phyloP scores from a whole-genome alignment of 2,329 filamentous ascomycete species.

The Fusarium sp. region DNA sequence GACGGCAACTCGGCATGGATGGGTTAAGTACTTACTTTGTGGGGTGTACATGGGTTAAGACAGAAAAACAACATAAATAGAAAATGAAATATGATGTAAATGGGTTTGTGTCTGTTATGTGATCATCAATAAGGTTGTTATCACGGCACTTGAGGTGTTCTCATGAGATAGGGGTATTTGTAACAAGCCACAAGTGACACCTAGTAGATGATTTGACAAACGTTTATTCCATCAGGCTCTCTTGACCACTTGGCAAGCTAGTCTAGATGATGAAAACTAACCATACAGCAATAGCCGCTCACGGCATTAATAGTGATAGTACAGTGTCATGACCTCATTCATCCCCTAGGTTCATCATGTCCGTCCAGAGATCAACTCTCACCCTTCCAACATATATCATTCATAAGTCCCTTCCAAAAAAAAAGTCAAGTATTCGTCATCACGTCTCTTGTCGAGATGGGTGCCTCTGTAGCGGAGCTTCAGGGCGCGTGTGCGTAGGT shows the following conservation, averaged over 20 bases:
- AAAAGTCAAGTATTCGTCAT: not conserved
- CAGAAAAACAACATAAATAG: constrained; percentile 14
- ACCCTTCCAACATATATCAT: constrained; percentile 3
- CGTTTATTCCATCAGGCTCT: constrained; percentile 4
- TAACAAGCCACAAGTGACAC: not conserved
- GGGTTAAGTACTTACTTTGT: not conserved
- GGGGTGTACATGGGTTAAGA: not conserved
- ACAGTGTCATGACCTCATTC: constrained; percentile 11
- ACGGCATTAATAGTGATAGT: constrained; percentile 10
- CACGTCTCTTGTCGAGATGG: not conserved
- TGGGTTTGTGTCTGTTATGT: not conserved
- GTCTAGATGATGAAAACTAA: not conserved
- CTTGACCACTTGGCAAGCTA: constrained; percentile 10
- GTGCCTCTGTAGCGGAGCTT: not conserved
- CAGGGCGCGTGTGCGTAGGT: not conserved
- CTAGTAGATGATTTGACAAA: not conserved
- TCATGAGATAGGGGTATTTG: not conserved
- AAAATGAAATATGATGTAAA: constrained; percentile 13
- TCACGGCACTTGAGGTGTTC: not conserved
- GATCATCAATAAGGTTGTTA: not conserved
- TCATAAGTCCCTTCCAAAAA: constrained; percentile 15
- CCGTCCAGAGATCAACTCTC: constrained; percentile 14
- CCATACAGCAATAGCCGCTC: constrained; percentile 23
- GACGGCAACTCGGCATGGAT: constrained; percentile 5
- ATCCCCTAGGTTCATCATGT: not conserved